Evolutionary conservation across 305 asterid species (phyloP).

Genomic region (Solanum hybrid): DNA sequence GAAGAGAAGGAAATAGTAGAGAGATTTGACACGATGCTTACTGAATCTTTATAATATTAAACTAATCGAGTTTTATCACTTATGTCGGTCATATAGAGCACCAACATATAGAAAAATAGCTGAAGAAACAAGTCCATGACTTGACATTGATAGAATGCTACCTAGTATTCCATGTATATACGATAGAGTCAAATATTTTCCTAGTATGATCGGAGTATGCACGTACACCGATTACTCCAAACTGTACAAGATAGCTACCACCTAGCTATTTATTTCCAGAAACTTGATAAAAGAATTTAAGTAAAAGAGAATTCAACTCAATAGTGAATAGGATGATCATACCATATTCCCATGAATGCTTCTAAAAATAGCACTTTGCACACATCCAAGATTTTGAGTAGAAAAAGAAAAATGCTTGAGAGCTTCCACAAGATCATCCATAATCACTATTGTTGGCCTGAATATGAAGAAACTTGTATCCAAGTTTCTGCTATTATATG

Average conservation of each 20-base stretch:
- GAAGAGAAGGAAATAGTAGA: not conserved
- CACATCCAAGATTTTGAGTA: slow-evolving; percentile 54
- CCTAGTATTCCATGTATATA: not conserved
- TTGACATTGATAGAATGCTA: not conserved
- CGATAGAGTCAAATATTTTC: not conserved
- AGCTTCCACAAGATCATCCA: slow-evolving; percentile 38
- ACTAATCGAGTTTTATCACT: not conserved
- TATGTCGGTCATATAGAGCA: not conserved
- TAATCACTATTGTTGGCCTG: slow-evolving; percentile 41
- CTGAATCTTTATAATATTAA: not conserved
- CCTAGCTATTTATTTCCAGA: not conserved
- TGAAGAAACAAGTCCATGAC: not conserved
- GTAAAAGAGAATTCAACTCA: not conserved
- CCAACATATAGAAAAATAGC: not conserved
- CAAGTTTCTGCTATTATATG: slow-evolving; percentile 43
- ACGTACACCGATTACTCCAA: not conserved
- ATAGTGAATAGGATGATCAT: not conserved
- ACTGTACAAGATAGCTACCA: not conserved
- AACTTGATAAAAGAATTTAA: not conserved
- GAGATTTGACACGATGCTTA: not conserved
- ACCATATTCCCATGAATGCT: slow-evolving; percentile 73
- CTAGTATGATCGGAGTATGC: not conserved
- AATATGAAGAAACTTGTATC: slow-evolving; percentile 44
- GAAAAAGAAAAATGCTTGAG: slow-evolving; percentile 34
- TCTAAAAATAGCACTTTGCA: slow-evolving; percentile 44